A percentile compares a stretch with the other conserved stretches of the same genome.
Evolutionary conservation across 768 basidiomycete genomes (phyloP).

Genomic region (Hygrophoropsis aurantiaca): DNA sequence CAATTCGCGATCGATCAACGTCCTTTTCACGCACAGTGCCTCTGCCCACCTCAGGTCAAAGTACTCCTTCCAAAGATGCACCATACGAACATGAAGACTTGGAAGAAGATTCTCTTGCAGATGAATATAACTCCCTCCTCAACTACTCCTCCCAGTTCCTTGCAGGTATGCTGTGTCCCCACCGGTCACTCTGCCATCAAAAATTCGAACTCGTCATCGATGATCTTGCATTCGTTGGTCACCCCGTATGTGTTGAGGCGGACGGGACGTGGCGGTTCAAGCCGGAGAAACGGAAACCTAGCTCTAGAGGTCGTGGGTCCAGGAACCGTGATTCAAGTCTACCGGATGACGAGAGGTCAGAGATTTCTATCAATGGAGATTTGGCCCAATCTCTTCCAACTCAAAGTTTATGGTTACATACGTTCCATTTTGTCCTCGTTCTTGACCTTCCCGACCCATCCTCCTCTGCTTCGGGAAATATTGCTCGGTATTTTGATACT

Average conservation of each 20-base stretch:
- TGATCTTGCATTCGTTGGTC: constrained; percentile 89
- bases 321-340: constrained; percentile 41
- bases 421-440: constrained; percentile 85
- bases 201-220: constrained; percentile 93
- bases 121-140: constrained; percentile 70
- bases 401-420: constrained; percentile 57
- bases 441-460: constrained; percentile 90
- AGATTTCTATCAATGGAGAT: constrained; percentile 36
- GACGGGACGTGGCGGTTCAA: constrained; percentile 78
- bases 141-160: constrained; percentile 82
- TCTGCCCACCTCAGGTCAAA: constrained; percentile 49
- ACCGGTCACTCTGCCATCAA: constrained; percentile 81
- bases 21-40: constrained; percentile 49
- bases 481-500: constrained; percentile 78
- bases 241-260: constrained; percentile 81
- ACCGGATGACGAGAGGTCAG: constrained; percentile 32
- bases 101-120: constrained; percentile 31
- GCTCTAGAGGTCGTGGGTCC: constrained; percentile 56
- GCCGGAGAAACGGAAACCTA: constrained; percentile 53
- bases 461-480: constrained; percentile 74
- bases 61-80: constrained; percentile 49
- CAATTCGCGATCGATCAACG: constrained; percentile 46
- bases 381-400: constrained; percentile 19
- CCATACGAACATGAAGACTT: constrained; percentile 34
- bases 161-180: constrained; percentile 78